phyloP scores from a whole-genome alignment of 345 rosid species.

The Dimocarpus longan region DNA sequence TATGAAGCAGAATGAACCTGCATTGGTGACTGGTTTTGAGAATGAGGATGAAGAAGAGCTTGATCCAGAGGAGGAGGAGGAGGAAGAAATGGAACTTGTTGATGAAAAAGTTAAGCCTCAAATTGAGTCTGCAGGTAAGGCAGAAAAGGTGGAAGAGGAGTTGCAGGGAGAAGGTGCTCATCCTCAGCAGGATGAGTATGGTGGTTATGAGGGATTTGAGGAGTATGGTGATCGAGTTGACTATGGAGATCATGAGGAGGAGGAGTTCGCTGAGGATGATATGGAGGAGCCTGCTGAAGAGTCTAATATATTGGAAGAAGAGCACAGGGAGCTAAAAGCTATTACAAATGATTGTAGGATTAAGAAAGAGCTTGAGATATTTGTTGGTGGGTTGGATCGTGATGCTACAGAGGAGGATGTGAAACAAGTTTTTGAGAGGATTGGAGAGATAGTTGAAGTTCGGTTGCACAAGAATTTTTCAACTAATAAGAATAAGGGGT shows the following conservation, averaged over 20 bases:
- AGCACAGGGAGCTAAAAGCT: slow-evolving; percentile 46
- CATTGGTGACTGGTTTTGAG: background rate
- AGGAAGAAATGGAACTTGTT: slow-evolving; percentile 20
- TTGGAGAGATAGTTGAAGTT: slow-evolving; percentile 62
- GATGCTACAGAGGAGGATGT: slow-evolving; percentile 64
- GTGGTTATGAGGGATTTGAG: slow-evolving; percentile 48
- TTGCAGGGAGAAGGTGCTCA: slow-evolving; percentile 28
- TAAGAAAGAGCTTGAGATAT: slow-evolving; percentile 63
- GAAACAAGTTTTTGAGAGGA: slow-evolving; percentile 54
- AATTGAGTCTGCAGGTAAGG: slow-evolving; percentile 13
- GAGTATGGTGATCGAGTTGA: slow-evolving; percentile 63
- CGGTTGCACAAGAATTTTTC: slow-evolving; percentile 48
- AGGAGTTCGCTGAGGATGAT: slow-evolving; percentile 45
- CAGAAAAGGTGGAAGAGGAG: slow-evolving; percentile 24
- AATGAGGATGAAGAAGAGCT: slow-evolving; percentile 13
- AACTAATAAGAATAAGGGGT: slow-evolving; percentile 56
- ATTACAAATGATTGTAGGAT: slow-evolving; percentile 52
- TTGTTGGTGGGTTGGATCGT: slow-evolving; percentile 61
- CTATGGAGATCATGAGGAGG: slow-evolving; percentile 57
- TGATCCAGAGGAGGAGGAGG: slow-evolving; percentile 13
- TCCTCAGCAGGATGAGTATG: slow-evolving; percentile 32
- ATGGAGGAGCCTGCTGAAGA: slow-evolving; percentile 49
- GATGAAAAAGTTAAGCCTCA: slow-evolving; percentile 20
- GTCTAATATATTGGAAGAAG: slow-evolving; percentile 48
- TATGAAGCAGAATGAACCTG: background rate